These are phyloP conservation scores for Raffaelea albimanens DNA, from an alignment of 2,329 filamentous ascomycete species.

Conservation along the genomic window DNA sequence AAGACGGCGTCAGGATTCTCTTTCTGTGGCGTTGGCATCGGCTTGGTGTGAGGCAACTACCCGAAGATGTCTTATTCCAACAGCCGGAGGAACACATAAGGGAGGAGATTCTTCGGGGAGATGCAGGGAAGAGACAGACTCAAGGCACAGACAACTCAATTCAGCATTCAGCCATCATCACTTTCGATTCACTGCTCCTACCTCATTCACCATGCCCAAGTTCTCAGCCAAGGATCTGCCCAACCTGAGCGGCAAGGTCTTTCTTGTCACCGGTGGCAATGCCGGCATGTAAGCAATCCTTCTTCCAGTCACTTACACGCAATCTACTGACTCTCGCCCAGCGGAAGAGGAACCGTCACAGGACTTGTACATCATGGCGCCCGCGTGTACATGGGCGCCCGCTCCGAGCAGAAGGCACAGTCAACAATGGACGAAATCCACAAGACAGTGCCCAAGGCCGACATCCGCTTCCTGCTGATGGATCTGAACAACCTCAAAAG, in stretches of 20 bases:
- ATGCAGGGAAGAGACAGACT: too few species aligned
- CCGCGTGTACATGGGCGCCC: conserved; percentile 29
- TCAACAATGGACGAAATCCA: conserved; percentile 23
- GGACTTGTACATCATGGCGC: conserved; percentile 26
- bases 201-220: conserved; percentile 11
- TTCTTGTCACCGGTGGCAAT: conserved; percentile 34
- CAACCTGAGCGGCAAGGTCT: conserved; percentile 30
- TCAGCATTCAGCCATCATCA: too few species aligned
- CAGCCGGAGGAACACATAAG: too few species aligned
- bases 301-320: not conserved
- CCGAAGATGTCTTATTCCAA: too few species aligned
- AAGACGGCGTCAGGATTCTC: too few species aligned
- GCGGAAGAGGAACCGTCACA: conserved; percentile 25
- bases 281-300: conserved; percentile 29
- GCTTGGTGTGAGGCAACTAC: too few species aligned
- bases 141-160: too few species aligned
- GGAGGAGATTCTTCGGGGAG: too few species aligned
- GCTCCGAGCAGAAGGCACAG: conserved; percentile 24
- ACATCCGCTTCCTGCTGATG: conserved; percentile 24
- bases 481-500: conserved; percentile 24
- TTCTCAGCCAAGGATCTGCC: conserved; percentile 32
- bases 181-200: not conserved
- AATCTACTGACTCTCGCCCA: conserved; percentile 1
- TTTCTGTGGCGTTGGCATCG: too few species aligned
- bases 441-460: conserved; percentile 18